Base-by-base conservation (phyloP, 2,329 filamentous ascomycete genomes). In the Nemania sp. region DNA sequence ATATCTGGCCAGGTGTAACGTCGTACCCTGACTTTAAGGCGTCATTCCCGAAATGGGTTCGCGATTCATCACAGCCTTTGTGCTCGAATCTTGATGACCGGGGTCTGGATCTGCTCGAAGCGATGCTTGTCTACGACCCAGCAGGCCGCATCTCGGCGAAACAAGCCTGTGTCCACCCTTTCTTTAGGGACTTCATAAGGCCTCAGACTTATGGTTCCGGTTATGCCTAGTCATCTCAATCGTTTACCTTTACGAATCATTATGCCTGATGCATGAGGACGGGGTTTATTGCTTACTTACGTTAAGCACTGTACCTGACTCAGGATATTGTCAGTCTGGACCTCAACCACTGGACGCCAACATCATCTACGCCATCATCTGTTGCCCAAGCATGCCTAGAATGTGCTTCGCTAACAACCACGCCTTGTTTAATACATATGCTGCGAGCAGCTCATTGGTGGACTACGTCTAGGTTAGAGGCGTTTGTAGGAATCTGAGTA, bases 1-100 rank as follows among this genome's bases (percentile, higher is more conserved):
- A 89, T 7, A 86, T 89, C 66, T 97, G 94, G 94, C 94, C 94
- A 35, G 94, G 94, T 68, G 93, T 97, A 66, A 96, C 93, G n/a
- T 94, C 92, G 7, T 97, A 97, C 83, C 94, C 94, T 49, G 94
- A 97, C 80, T 97, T 94, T 86, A 97, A 97, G 82, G 80, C 92
- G 29, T 94, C 92, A 2, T 97, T 97, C 82, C 94, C 94, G 72
- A 97, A 97, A 82, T 97, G 94, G 94, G 86, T 87, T 74, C 89
- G 93, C 65, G 91, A 94, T 76, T 85, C 87, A 67, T 85, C 87
- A 26, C 84, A 85, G 56, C 82, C 88, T 29, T 85, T 96, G 41
- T 92, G 94, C 76, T 87, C 88, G 51, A 90, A 86, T 62, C 87
- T 97, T 54, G 92, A 97, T 73, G 88, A 92, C 1, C 80, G 85